Conservation (phyloP, 345 rosid genomes). For the Citrus glauca region DNA sequence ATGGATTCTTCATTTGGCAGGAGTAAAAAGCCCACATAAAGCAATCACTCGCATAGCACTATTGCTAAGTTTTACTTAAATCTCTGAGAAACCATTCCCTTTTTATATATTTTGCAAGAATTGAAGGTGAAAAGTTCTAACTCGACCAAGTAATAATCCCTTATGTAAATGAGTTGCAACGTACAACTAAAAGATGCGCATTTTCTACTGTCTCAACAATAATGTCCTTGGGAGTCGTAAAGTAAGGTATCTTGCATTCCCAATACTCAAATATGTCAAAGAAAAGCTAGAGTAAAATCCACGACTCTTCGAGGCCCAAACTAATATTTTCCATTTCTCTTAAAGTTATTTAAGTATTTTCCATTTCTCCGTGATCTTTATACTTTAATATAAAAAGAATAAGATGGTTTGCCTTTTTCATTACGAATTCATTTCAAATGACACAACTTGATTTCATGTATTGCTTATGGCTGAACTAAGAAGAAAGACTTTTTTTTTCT, state of each 20-base stretch:
- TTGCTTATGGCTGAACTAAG: too few relatives aligned
- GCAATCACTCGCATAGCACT: neutral
- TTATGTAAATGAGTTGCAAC: neutral
- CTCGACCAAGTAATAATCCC: neutral
- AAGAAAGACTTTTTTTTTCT: fast-evolving
- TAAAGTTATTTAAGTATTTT: too few relatives aligned
- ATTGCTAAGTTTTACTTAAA: neutral
- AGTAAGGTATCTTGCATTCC: too few relatives aligned
- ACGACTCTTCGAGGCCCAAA: too few relatives aligned
- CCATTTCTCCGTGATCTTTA: too few relatives aligned
- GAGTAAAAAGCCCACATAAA: neutral
- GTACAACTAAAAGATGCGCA: neutral
- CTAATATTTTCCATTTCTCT: too few relatives aligned
- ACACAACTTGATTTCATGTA: too few relatives aligned
- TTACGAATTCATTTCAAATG: too few relatives aligned
- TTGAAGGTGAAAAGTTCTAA: neutral
- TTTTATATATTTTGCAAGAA: neutral
- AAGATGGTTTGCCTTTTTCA: fast-evolving
- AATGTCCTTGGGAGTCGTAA: too few relatives aligned
- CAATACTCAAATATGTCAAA: neutral
- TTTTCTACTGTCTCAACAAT: too few relatives aligned
- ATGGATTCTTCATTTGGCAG: neutral
- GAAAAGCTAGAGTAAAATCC: neutral
- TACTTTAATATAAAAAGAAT: too few relatives aligned
- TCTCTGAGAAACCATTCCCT: neutral